Percentiles rank a stretch among this genome's conserved stretches.
Conservation (phyloP, 176 grass and related monocot species). For the Saccharum officinarum region DNA sequence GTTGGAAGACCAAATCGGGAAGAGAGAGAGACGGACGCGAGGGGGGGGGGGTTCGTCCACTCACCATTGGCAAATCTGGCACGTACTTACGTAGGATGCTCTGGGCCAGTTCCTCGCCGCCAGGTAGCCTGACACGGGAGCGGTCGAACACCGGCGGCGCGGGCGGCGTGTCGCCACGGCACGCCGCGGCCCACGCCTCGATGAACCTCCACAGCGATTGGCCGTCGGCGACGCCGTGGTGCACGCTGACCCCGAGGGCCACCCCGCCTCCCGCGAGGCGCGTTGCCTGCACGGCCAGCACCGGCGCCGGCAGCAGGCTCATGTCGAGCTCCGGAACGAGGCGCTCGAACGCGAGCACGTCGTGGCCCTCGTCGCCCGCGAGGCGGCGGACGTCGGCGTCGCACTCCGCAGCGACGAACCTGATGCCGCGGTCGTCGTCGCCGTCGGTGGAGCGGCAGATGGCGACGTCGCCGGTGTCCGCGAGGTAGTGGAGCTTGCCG, state of each 20-base stretch:
- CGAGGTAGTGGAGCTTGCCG: no score
- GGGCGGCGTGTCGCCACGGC: not conserved
- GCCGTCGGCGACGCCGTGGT: slow-evolving; percentile 39
- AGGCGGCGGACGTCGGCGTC: slow-evolving; percentile 35
- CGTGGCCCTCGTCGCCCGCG: slow-evolving; percentile 24
- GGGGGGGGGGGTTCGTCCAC: no score
- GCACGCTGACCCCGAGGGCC: slow-evolving; percentile 26
- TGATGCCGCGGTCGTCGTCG: not conserved
- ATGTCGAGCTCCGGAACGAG: slow-evolving; percentile 45
- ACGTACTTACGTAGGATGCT: not conserved
- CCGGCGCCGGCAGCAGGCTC: slow-evolving; percentile 31
- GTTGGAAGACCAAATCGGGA: not conserved
- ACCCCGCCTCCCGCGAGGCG: slow-evolving; percentile 17
- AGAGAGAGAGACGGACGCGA: no score
- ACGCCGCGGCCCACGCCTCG: slow-evolving; percentile 26
- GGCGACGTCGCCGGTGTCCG: slow-evolving; percentile 31
- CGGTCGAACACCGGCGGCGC: not conserved
- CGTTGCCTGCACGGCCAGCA: slow-evolving; percentile 56
- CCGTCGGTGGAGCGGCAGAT: slow-evolving; percentile 21
- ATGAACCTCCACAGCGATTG: slow-evolving; percentile 34
- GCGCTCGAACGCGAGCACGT: slow-evolving; percentile 20
- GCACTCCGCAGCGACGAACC: slow-evolving; percentile 18
- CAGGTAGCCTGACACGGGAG: not conserved
- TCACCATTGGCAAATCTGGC: not conserved
- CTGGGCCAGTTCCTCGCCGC: slow-evolving; percentile 6